Evolutionary conservation across 2,329 filamentous ascomycete genomes (phyloP), one percentile per base, ranked within the genome.

Genomic region (Paradendryphiella salina): DNA sequence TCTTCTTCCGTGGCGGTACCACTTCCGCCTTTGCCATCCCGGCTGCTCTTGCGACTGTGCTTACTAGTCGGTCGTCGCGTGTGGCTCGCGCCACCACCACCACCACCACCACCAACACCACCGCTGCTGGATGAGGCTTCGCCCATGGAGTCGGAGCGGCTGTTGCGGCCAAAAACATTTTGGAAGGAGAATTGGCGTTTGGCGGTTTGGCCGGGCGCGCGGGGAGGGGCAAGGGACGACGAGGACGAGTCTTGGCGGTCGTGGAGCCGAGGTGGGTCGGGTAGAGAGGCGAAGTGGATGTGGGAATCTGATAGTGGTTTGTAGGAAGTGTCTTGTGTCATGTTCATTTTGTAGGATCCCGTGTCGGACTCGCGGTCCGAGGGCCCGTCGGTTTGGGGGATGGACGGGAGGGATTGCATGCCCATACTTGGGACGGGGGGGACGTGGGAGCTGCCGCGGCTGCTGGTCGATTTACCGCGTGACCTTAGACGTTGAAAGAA

Each of bases 151-250:
- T 69, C 64, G 36, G 61, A 54, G 20, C 66, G 63, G 42, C 23
- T 26, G 23, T 66, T 63, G 29, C 85, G 81, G 53, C 78, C 77
- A 73, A 96, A 94, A 44, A 96, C 85, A 59, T 88, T 90, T 59
- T 92, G 87, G 79, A 97, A 97, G 14, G 89, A 95, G 75, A 97
- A 99, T 68, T 96, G 90, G 53, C 93, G 82, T 9, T 87, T 83
- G 57, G 73, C 55, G 60, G 71, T 57, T 49, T 78, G 84, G 4
- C 85, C 85, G 1, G 86, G 85, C 3, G 82, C 72, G 49, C 66
- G 71, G 0, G 86, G 86, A 1, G 84, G 79, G 3, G 74, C 76
- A 10, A 80, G 73, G 42, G 73, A 76, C 4, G 50, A 41, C 15
- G 73, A 61, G 68, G 73, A 54, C 73, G 74, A 52, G 72, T 76